These are phyloP conservation scores for Coemansia sp. DNA, from an alignment of 192 early-diverging fungal genomes.

Conservation along the genomic window DNA sequence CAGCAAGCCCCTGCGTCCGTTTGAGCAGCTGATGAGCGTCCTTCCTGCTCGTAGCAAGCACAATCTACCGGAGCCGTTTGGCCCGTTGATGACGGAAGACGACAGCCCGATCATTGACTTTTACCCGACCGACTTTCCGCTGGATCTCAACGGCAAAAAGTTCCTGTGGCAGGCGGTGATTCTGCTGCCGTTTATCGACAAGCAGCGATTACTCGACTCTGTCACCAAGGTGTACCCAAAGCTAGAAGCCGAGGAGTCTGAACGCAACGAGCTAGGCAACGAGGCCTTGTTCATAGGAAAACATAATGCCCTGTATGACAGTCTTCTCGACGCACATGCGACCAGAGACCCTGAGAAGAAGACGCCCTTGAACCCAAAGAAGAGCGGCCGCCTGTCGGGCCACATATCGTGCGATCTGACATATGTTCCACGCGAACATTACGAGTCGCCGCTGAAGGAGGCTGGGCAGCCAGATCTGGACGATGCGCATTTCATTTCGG, in stretches of 20 bases:
- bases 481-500: constrained; percentile 64
- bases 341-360: constrained; percentile 23
- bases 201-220: constrained; percentile 73
- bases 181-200: constrained; percentile 93
- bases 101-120: constrained; percentile 92
- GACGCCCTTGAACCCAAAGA: constrained; percentile 55
- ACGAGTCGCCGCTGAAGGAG: constrained; percentile 56
- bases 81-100: constrained; percentile 76
- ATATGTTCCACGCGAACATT: constrained; percentile 62
- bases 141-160: constrained; percentile 96
- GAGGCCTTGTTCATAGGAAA: constrained; percentile 62
- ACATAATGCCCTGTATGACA: constrained; percentile 62
- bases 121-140: constrained; percentile 87
- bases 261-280: constrained; percentile 71
- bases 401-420: constrained; percentile 58
- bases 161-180: constrained; percentile 92
- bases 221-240: constrained; percentile 64
- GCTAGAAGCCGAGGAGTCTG: constrained; percentile 69
- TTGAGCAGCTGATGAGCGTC: constrained; percentile 98
- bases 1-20: constrained; percentile 82
- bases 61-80: constrained; percentile 63
- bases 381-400: constrained; percentile 62
- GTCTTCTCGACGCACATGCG: constrained; percentile 47
- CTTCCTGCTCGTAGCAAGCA: constrained; percentile 74
- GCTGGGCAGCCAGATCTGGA: constrained; percentile 61